phyloP scores from a whole-genome alignment of 2,329 filamentous ascomycete genomes.

The Colletotrichum liaoningense region DNA sequence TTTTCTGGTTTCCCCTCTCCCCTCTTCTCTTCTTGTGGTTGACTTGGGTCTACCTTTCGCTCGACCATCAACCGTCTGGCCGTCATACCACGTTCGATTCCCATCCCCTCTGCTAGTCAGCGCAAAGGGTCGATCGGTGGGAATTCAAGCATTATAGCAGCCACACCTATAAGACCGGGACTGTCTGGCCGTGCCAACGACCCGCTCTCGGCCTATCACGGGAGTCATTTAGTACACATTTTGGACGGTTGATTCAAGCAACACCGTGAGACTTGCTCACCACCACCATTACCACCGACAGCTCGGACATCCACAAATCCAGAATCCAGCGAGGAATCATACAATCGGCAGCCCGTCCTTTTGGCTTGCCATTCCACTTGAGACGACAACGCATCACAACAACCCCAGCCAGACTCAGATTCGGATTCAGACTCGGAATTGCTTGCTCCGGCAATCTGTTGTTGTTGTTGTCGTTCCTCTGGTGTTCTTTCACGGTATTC shows the following conservation, averaged over 20 bases:
- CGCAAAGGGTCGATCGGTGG: constrained; percentile 20
- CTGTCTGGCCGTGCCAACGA: constrained; percentile 21
- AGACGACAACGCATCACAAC: neutral
- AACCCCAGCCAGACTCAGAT: neutral
- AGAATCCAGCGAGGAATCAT: constrained; percentile 1
- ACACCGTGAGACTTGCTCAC: constrained; percentile 7
- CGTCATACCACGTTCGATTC: neutral
- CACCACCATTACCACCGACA: neutral
- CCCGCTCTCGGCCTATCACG: constrained; percentile 21
- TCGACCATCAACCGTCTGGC: constrained; percentile 9
- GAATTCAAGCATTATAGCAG: constrained; percentile 15
- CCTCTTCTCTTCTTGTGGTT: constrained; percentile 21
- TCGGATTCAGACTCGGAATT: neutral
- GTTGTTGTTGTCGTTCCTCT: neutral
- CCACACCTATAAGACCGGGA: constrained; percentile 28
- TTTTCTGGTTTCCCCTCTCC: constrained; percentile 1
- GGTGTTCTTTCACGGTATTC: constrained; percentile 2
- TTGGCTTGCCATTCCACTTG: neutral
- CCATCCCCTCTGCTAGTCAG: neutral
- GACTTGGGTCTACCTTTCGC: constrained; percentile 25
- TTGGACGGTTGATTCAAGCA: constrained; percentile 6
- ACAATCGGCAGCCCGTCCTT: neutral
- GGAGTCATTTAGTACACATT: constrained; percentile 6
- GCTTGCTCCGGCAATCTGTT: neutral
- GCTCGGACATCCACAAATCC: constrained; percentile 14